These are phyloP conservation scores for Colletotrichum cereale DNA, from an alignment of 2,329 filamentous ascomycete species.

Conservation along the genomic window DNA sequence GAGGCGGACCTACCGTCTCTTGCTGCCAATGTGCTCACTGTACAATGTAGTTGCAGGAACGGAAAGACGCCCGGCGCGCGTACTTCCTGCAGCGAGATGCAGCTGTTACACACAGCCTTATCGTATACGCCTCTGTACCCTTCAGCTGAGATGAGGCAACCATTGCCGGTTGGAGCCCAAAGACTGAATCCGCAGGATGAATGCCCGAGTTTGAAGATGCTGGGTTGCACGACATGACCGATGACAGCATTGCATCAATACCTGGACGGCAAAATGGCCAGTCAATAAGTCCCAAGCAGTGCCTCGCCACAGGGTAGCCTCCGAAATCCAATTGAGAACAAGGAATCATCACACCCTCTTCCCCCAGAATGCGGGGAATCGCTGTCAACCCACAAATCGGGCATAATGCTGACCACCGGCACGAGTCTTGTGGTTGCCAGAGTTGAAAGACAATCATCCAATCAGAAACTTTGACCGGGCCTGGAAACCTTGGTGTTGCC, in stretches of 20 bases:
- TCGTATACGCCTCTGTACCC: not conserved
- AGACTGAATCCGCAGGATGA: not conserved
- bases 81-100: not conserved
- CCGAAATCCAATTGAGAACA: not conserved
- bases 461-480: not conserved
- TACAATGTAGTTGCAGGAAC: too few species aligned
- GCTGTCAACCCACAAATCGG: not conserved
- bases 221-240: constrained; percentile 17
- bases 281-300: constrained; percentile 12
- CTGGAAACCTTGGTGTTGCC: too few species aligned
- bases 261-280: constrained; percentile 17
- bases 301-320: not conserved
- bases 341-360: not conserved
- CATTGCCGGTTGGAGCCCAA: not conserved
- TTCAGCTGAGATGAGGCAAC: not conserved
- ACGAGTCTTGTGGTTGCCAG: not conserved
- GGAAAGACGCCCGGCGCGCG: not conserved
- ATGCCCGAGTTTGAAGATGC: not conserved
- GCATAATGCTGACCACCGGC: not conserved
- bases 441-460: not conserved
- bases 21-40: not conserved
- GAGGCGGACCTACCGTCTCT: not conserved
- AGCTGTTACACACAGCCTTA: not conserved
- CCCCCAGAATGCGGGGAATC: constrained; percentile 8
- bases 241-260: constrained; percentile 17